Conservation (phyloP, 768 basidiomycete genomes). For the Tulasnella sp. region DNA sequence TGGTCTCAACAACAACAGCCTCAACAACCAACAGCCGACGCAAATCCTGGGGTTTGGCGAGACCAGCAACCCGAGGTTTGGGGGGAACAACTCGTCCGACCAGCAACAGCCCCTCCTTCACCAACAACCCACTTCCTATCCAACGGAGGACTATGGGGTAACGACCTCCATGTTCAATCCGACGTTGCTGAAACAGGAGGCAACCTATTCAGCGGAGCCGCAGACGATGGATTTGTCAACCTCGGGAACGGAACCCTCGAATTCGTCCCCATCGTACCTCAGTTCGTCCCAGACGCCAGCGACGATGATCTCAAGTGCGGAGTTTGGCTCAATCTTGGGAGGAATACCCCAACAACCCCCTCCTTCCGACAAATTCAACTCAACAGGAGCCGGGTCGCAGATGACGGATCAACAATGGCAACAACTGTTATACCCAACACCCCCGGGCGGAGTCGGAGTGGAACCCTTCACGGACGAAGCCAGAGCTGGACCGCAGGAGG, state of each 20-base stretch:
- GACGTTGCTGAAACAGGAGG: conserved; percentile 2
- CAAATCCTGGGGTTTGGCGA: not conserved
- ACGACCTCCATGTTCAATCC: conserved; percentile 31
- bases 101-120: conserved; percentile 27
- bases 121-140: conserved; percentile 29
- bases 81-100: conserved; percentile 23
- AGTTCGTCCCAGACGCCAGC: conserved; percentile 24
- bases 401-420: conserved; percentile 18
- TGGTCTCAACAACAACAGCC: not conserved
- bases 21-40: not conserved
- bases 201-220: conserved; percentile 15
- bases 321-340: conserved; percentile 34
- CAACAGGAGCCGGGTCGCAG: not conserved
- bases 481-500: conserved; percentile 30
- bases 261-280: conserved; percentile 7
- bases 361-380: conserved; percentile 30
- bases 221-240: conserved; percentile 23
- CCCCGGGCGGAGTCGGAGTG: conserved; percentile 29
- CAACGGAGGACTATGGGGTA: conserved; percentile 14
- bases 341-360: conserved; percentile 32
- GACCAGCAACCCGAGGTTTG: conserved; percentile 18
- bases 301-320: conserved; percentile 27
- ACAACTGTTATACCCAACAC: conserved; percentile 3
- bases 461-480: conserved; percentile 32
- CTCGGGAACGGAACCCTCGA: not conserved